Evolutionary conservation across 495 filamentous ascomycete species (phyloP).

Genomic region (Xylona heveae): DNA sequence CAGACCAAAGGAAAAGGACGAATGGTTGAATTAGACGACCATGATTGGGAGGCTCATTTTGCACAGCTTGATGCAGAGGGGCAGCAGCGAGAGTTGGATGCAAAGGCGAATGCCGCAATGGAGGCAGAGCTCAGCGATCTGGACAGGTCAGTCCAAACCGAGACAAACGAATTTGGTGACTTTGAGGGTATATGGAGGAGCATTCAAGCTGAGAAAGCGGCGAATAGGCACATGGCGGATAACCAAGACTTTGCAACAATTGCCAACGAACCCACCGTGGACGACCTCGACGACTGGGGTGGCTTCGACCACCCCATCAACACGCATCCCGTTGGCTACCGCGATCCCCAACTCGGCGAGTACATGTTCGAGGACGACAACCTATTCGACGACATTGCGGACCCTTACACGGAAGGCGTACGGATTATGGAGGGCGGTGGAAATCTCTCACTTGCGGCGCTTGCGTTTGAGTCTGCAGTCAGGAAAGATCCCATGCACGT

Average conservation of each 20-base stretch:
- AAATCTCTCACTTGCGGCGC: constrained; percentile 78
- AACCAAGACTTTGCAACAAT: constrained; percentile 37
- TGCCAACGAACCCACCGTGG: constrained; percentile 35
- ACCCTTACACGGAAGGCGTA: constrained; percentile 79
- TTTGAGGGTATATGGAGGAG: constrained; percentile 82
- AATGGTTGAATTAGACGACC: constrained; percentile 81
- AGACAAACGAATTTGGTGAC: constrained; percentile 39
- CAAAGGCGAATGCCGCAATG: constrained; percentile 52
- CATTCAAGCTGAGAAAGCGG: constrained; percentile 59
- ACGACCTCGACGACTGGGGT: constrained; percentile 49
- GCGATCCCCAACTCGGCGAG: constrained; percentile 52
- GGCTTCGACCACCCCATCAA: constrained; percentile 35
- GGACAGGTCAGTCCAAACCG: constrained; percentile 52
- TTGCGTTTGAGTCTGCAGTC: constrained; percentile 93
- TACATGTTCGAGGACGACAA: constrained; percentile 95
- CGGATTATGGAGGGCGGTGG: constrained; percentile 81
- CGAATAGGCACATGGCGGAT: constrained; percentile 45
- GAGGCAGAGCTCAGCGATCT: constrained; percentile 78
- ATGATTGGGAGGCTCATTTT: constrained; percentile 93
- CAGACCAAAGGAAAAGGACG: constrained; percentile 63
- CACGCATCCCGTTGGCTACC: too few species aligned
- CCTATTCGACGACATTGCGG: constrained; percentile 48
- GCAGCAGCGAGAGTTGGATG: constrained; percentile 36
- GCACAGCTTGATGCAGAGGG: constrained; percentile 62
- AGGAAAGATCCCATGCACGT: constrained; percentile 74